Evolutionary conservation across 2,329 filamentous ascomycete species (phyloP), one percentile per base, ranked within the genome.

Genomic region (Exophiala spinifera): DNA sequence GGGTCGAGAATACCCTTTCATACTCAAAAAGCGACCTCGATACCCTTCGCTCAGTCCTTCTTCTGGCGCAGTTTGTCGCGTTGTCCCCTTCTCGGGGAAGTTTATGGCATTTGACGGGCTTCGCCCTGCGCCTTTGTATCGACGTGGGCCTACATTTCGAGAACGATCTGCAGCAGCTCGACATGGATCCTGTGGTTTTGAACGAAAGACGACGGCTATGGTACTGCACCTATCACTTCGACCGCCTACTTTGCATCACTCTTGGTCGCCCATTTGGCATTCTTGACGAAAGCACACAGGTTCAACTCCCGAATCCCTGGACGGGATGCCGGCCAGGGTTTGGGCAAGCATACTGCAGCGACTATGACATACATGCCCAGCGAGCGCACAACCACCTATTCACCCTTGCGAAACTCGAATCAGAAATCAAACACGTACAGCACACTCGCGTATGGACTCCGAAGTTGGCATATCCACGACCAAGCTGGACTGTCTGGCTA

Each of bases 221-320:
- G 53, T 28, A 55, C 15, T 50, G 23, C 11, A 55, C 73, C 4
- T 74, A 74, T 54, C 73, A 73, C 14, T 64, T 74, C 3, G 72
- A 74, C 49, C 67, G 72, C 15, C 64, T 73, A 23, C 71, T 73
- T 37, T 69, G 72, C 1, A 69, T 69, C 36, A 74, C 72, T 0
- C 56, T 74, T 0, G 69, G 69, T 11, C 68, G 72, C 31, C 72
- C 72, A 3, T 57, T 74, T 20, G 71, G 71, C 2, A 69, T 74
- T 42, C 65, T 72, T 4, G 72, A 74, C 51, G 46, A 55, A 34
- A 55, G 53, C 53, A 51, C 23, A 15, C 47, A 28, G 64, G 61
- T 54, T 64, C 59, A 50, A 53, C 66, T 46, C 53, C 65, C 46
- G 65, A 69, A 51, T 61, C 53, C 53, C 19, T 55, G 47, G 53